A percentile compares a stretch with the other conserved stretches of the same genome.
These are phyloP conservation scores for Guyanaporus albipodus DNA, from an alignment of 768 basidiomycete genomes.

Conservation along the genomic window DNA sequence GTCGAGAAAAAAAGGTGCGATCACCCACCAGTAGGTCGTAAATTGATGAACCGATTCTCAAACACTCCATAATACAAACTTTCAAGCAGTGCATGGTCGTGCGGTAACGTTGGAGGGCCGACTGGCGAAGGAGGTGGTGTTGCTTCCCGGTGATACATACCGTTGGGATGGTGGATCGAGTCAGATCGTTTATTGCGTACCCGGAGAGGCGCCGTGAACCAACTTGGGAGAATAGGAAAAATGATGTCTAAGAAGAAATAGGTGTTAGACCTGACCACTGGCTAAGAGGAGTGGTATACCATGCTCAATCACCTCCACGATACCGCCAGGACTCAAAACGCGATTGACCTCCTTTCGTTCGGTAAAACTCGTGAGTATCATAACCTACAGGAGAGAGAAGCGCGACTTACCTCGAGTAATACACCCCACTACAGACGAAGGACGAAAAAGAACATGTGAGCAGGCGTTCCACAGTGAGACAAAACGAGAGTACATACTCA, in stretches of 20 bases:
- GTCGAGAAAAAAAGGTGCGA: neutral
- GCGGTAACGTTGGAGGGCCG: conserved; percentile 37
- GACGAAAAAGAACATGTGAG: neutral
- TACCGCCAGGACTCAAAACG: conserved; percentile 64
- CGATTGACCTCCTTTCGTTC: conserved; percentile 63
- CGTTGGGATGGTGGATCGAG: conserved; percentile 51
- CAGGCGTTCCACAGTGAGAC: neutral
- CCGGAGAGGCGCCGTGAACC: conserved; percentile 73
- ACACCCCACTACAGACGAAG: conserved; percentile 51
- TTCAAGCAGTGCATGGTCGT: conserved; percentile 70
- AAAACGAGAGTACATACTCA: conserved; percentile 12
- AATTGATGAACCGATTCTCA: conserved; percentile 68
- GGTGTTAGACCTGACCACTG: neutral
- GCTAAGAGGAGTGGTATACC: conserved; percentile 39
- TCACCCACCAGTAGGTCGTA: conserved; percentile 58
- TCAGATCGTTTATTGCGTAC: conserved; percentile 44
- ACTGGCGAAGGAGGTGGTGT: conserved; percentile 33
- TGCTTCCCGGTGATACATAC: conserved; percentile 32
- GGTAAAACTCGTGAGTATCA: conserved; percentile 4
- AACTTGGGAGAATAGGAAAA: conserved; percentile 71
- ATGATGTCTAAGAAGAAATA: conserved; percentile 50
- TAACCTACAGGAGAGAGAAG: neutral
- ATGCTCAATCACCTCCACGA: conserved; percentile 70
- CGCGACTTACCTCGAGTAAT: conserved; percentile 52
- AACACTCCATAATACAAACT: conserved; percentile 64